Evolutionary conservation across 2,329 filamentous ascomycete species (phyloP), one percentile per base, ranked within the genome.

Genomic region (Apiospora rasikravindrae): DNA sequence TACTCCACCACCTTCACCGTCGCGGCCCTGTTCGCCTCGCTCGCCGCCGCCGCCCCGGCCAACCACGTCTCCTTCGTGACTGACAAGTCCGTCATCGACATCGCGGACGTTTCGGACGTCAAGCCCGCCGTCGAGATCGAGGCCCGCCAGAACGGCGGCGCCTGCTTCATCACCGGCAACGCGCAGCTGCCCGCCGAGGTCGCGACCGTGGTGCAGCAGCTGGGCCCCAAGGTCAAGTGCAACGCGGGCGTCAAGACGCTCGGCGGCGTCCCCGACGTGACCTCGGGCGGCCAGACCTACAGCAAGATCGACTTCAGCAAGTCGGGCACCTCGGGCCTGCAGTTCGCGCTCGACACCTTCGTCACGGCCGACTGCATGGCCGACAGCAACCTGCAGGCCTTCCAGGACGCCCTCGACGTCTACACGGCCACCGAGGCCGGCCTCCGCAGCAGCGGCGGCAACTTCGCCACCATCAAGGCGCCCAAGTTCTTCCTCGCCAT

Each of bases 401-500:
- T 90, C 81, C 83, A 89, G 78, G 82, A 88, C 76, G 77, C 84
- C 73, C 83, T 90, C 61, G 85, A 90, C 77, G 85, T 86, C 13
- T 91, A 91, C 76, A 80, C 87, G 4, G 89, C 89, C 0, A 91
- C 89, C 5, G 89, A 91, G 79, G 88, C 87, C 1, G 89, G 88
- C 1, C 82, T 91, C 68, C 83, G 89, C 26, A 88, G 86, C 29
- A 84, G 85, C 8, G 86, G 84, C 13, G 89, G 88, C 2, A 84
- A 77, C 71, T 81, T 91, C 67, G 8, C 6, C 24, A 86, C 83
- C 1, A 87, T 91, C 80, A 90, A 91, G 80, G 87, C 88, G 6
- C 89, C 89, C 73, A 91, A 91, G 80, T 91, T 91, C 85, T 91
- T 91, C 79, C 78, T 91, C 57, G 81, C 86, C 73, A 87, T 90